Base-by-base conservation (phyloP, 2,329 filamentous ascomycete species). In the Apiospora koreana region DNA sequence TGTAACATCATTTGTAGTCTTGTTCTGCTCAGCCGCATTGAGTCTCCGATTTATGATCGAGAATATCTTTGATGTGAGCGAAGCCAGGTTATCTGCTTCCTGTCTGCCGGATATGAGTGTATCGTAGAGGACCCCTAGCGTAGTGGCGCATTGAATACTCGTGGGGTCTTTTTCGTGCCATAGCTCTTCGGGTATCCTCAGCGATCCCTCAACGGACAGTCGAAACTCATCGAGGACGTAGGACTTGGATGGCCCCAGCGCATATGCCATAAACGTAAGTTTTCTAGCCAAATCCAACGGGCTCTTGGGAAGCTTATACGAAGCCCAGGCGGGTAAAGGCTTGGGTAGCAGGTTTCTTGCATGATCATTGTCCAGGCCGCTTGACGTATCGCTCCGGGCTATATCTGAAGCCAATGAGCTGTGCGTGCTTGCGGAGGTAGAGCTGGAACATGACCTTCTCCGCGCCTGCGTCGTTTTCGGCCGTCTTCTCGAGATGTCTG, bases 1-100 rank as follows among this genome's bases (percentile, higher is more conserved):
- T 0, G 72, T 73, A n/a, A 72, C 67, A 12, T 70, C 62, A 5
- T 69, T 71, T 1, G 45, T 42, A 4, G 48, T 35, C 7, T 46
- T 65, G 21, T 7, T 67, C n/a, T 70, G 68, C 14, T 72, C 67
- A 3, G 67, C 69, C 2, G 69, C 31, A 66, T 72, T 73, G 12
- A 73, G 66, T 14, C 69, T 68, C 14, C 71, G 69, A 31, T 72
- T 72, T 35, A 73, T 71, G 41, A 73, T 71, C 0, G 64, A 72
- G 31, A 46, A 69, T 10, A 73, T 41, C 35, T 73, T 71, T 2
- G 71, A 71, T 1, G 69, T 67, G 2, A 73, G 28, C 14, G 68
- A 65, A 3, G 46, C 28, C 3, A 73, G 64, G 1, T 66, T 31
- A 0, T 71, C 68, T 28, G 68, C 45, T 14, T 69, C 69, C 3